A percentile compares a stretch with the other conserved stretches of the same genome.
phyloP scores from a whole-genome alignment of 1,284 basidiomycete genomes.

The Thecaphora frezii region DNA sequence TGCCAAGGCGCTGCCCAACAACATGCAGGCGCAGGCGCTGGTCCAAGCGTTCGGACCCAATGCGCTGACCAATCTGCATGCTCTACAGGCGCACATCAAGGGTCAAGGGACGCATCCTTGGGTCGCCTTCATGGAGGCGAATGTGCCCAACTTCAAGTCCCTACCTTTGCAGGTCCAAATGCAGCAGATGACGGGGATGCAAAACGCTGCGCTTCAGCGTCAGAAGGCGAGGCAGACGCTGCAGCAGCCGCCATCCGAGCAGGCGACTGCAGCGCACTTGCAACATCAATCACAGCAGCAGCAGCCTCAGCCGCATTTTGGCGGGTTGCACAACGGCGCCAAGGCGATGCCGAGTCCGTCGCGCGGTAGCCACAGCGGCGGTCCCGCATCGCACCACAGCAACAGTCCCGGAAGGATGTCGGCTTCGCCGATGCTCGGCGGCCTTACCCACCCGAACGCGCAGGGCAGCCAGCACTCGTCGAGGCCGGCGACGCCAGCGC shows the following conservation, averaged over 20 bases:
- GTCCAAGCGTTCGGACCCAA: slow-evolving; percentile 45
- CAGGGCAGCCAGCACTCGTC: neutral
- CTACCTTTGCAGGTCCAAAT: slow-evolving; percentile 39
- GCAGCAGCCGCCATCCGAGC: slow-evolving; percentile 1
- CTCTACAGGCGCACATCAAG: slow-evolving; percentile 36
- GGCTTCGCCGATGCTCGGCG: neutral
- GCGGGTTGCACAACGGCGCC: neutral
- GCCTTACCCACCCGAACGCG: neutral
- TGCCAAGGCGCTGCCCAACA: slow-evolving; percentile 19
- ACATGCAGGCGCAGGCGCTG: slow-evolving; percentile 39
- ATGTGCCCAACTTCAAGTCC: slow-evolving; percentile 24
- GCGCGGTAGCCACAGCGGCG: neutral
- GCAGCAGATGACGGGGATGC: slow-evolving; percentile 40
- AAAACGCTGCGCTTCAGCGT: slow-evolving; percentile 15
- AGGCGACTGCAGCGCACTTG: neutral
- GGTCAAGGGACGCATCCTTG: slow-evolving; percentile 39
- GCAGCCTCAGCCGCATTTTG: neutral
- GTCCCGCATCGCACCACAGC: slow-evolving; percentile 1
- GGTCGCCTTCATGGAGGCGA: slow-evolving; percentile 39
- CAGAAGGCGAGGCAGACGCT: neutral
- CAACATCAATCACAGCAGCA: neutral
- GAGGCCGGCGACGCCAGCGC: neutral
- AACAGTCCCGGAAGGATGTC: slow-evolving; percentile 1
- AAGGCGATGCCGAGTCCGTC: neutral
- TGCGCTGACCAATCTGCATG: slow-evolving; percentile 38